Conservation (phyloP, 805 yeast species). For the Blastobotrys terrestris region DNA sequence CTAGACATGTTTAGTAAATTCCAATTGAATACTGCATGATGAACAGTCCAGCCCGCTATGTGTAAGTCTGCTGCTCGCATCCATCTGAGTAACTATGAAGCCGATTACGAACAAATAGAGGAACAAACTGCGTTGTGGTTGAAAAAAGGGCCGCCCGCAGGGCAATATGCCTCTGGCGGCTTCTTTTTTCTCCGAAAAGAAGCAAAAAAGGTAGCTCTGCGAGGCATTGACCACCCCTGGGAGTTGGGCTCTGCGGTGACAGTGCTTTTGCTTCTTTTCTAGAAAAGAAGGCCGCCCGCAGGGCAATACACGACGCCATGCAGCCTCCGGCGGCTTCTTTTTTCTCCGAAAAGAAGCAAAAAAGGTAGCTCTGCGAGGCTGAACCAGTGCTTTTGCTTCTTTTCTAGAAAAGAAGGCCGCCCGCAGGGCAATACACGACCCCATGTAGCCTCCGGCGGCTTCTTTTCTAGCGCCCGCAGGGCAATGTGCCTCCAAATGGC, state of each 20-base stretch:
- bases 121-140: neutral
- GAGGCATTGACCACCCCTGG: too few relatives aligned
- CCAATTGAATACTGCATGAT: too few relatives aligned
- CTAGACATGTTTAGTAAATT: too few relatives aligned
- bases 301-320: neutral
- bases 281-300: neutral
- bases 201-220: neutral
- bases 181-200: neutral
- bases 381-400: neutral
- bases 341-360: neutral
- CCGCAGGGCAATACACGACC: too few relatives aligned
- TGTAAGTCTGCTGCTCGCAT: neutral
- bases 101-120: too few relatives aligned
- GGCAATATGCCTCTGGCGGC: neutral
- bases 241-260: neutral
- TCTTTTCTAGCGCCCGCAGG: too few relatives aligned
- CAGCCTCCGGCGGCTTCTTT: neutral
- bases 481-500: too few relatives aligned
- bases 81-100: too few relatives aligned
- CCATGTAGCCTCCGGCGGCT: too few relatives aligned
- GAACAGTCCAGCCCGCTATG: too few relatives aligned
- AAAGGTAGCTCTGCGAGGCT: neutral
- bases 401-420: neutral
- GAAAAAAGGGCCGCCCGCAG: neutral
- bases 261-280: neutral